Evolutionary conservation across 1,284 basidiomycete species (phyloP).

Genomic region (Austropuccinia psidii): DNA sequence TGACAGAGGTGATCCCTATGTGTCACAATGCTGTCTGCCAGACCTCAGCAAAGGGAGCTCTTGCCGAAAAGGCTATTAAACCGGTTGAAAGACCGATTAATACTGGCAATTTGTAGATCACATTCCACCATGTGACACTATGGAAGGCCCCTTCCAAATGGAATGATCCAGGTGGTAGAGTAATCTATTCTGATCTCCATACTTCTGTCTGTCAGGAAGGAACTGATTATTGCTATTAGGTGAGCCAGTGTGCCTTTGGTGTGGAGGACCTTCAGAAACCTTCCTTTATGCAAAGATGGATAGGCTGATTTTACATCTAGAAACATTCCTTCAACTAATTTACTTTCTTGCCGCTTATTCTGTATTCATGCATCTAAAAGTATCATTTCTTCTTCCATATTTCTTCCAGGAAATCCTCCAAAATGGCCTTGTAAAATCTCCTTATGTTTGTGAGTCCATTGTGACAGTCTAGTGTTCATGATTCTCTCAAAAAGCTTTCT

Average conservation of each 20-base stretch:
- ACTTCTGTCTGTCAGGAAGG: neutral
- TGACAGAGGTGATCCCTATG: too few relatives aligned
- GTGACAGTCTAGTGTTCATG: neutral
- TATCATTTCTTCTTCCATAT: neutral
- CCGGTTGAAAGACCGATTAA: too few relatives aligned
- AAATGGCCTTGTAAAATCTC: neutral
- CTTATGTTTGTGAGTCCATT: neutral
- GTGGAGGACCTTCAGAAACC: neutral
- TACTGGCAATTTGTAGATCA: too few relatives aligned
- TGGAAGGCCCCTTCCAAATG: neutral
- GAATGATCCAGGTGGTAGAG: neutral
- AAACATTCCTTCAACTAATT: neutral
- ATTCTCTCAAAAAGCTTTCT: neutral
- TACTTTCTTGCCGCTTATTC: neutral
- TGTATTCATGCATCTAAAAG: neutral
- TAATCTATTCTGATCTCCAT: neutral
- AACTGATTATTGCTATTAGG: neutral
- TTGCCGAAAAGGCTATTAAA: too few relatives aligned
- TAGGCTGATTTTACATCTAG: conserved; percentile 15
- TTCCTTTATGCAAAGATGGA: neutral
- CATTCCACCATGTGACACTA: too few relatives aligned
- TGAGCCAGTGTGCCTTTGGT: neutral
- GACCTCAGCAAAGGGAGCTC: too few relatives aligned
- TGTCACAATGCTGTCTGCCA: too few relatives aligned
- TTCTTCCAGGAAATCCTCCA: neutral